These are phyloP conservation scores for Suhomyces ambrosiae DNA, from an alignment of 1,139 yeast genomes.

Conservation along the genomic window DNA sequence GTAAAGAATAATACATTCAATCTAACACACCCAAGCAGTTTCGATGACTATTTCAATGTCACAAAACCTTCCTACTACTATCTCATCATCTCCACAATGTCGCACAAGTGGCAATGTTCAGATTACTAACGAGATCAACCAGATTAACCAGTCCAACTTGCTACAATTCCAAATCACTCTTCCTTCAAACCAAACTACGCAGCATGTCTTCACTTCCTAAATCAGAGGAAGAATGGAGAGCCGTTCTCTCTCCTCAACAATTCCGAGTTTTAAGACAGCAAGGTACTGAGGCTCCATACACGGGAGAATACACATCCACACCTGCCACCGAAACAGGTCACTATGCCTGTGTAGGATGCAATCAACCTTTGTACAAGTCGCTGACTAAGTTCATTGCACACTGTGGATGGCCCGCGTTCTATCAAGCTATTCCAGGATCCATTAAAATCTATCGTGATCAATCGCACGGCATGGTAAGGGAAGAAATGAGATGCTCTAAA, in stretches of 20 bases:
- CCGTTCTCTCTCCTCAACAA: constrained; percentile 74
- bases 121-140: neutral
- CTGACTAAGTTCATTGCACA: constrained; percentile 82
- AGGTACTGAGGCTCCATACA: constrained; percentile 82
- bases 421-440: constrained; percentile 83
- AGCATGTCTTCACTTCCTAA: constrained; percentile 27
- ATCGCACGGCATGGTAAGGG: constrained; percentile 74
- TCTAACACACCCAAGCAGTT: too few species aligned
- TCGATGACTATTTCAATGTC: too few species aligned
- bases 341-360: constrained; percentile 86
- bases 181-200: constrained; percentile 1
- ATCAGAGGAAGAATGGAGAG: constrained; percentile 76
- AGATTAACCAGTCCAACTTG: neutral
- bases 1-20: too few species aligned
- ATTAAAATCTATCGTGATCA: constrained; percentile 62
- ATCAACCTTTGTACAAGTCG: constrained; percentile 74
- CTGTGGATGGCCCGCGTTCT: constrained; percentile 99
- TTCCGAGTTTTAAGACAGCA: constrained; percentile 74
- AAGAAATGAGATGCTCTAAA: constrained; percentile 83
- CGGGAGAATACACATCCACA: constrained; percentile 66
- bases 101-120: constrained; percentile 1
- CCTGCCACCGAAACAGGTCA: constrained; percentile 54
- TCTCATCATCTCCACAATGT: too few species aligned
- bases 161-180: neutral
- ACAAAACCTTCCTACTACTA: too few species aligned